Evolutionary conservation across 257 asterid species (phyloP), one percentile per base, ranked within the genome.

Genomic region (Solanum piurae): DNA sequence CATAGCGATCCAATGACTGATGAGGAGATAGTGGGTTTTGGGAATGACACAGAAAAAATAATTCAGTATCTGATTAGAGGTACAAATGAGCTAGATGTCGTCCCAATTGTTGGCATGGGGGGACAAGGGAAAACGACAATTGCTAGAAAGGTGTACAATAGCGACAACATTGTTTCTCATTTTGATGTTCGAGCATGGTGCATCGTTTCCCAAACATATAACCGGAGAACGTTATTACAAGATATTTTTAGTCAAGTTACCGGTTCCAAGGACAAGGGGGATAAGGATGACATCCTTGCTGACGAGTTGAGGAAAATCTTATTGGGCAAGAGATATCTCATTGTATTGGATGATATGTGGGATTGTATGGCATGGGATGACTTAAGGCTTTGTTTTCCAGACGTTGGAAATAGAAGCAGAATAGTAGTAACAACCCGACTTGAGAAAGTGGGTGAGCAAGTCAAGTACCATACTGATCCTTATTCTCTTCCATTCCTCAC

Each of bases 301-400:
- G 37, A 87, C 12, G 0, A 0, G 34, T 23, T 87, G 25, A 58
- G 1, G 40, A 87, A 31, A 76, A 42, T 0, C 0, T 0, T 87
- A 33, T 11, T 9, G 0, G 10, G 14, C 0, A n/a, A 1, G 86
- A 33, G 86, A 27, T 87, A 87, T 77, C 79, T 87, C 0, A 58
- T 87, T 23, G 82, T 87, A 0, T 37, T 87, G 68, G 89, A 87
- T 77, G 86, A 77, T 77, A 87, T 87, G 79, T 87, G 89, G 86
- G 73, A 76, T 7, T 3, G 4, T 14, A 71, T 4, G 18, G 79
- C 4, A 21, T 87, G 88, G 88, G 86, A 87, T 37, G 52, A 23
- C 6, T 25, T 87, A 7, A 23, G 23, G 9, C 3, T 12, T 5
- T 76, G 0, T 9, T 87, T 87, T 7, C 88, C 79, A 7, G 27